Conservation (phyloP, 116 monocot species). For the Phalaenopsis hybrid region DNA sequence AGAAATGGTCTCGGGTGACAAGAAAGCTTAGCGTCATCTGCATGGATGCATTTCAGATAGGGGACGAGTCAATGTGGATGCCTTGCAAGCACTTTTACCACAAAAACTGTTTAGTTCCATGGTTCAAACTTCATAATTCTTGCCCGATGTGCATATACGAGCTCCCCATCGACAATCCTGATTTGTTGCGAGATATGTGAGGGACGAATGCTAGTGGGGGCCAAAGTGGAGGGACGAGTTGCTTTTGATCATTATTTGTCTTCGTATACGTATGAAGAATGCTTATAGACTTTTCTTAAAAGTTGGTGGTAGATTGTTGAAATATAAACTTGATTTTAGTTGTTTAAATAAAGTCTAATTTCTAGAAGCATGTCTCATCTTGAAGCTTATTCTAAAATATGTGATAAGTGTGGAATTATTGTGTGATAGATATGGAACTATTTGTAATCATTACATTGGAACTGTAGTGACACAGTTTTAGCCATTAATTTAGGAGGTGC, state of each 20-base stretch:
- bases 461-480: too few species aligned
- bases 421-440: too few species aligned
- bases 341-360: too few species aligned
- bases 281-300: too few species aligned
- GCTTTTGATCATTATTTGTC: conserved; percentile 1
- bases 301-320: too few species aligned
- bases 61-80: conserved; percentile 53
- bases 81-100: conserved; percentile 88
- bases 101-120: conserved; percentile 68
- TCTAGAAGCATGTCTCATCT: too few species aligned
- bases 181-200: conserved; percentile 37
- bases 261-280: not conserved
- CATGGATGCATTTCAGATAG: conserved; percentile 66
- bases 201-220: not conserved
- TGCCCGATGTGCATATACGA: conserved; percentile 79
- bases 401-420: too few species aligned
- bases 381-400: too few species aligned
- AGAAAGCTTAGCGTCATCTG: conserved; percentile 71
- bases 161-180: conserved; percentile 67
- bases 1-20: conserved; percentile 32
- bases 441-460: too few species aligned
- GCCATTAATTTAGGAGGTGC: too few species aligned
- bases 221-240: not conserved
- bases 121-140: conserved; percentile 82
- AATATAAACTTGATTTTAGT: too few species aligned